A percentile compares a stretch with the other conserved stretches of the same genome.
Conservation (phyloP, 495 filamentous ascomycete species). For the Neurospora sp. region DNA sequence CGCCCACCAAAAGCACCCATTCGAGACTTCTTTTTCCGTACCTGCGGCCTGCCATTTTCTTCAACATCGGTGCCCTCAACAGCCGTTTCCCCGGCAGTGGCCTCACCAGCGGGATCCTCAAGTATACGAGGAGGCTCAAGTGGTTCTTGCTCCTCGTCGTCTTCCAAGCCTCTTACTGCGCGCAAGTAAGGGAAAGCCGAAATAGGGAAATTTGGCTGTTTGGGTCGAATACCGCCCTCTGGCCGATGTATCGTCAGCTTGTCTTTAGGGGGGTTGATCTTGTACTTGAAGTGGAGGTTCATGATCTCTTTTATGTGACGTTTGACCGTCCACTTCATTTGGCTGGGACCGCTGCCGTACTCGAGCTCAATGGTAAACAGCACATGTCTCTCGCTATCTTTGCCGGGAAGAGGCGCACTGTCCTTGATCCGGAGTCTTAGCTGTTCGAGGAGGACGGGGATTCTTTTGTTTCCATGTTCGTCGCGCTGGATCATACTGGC, state of each 20-base stretch:
- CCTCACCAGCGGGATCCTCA: slow-evolving; percentile 37
- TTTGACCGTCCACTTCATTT: slow-evolving; percentile 96
- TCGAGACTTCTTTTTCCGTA: slow-evolving; percentile 54
- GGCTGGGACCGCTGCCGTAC: slow-evolving; percentile 87
- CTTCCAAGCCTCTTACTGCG: slow-evolving; percentile 68
- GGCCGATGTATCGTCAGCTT: slow-evolving; percentile 48
- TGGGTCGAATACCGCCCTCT: slow-evolving; percentile 42
- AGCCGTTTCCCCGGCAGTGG: slow-evolving; percentile 39
- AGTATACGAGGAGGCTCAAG: slow-evolving; percentile 36
- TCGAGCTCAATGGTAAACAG: slow-evolving; percentile 89
- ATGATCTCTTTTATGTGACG: slow-evolving; percentile 80
- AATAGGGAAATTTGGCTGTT: slow-evolving; percentile 79
- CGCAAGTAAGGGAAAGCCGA: slow-evolving; percentile 88
- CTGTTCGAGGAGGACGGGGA: slow-evolving; percentile 91
- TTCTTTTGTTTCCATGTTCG: slow-evolving; percentile 88
- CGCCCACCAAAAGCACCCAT: slow-evolving; percentile 37
- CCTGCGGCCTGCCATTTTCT: slow-evolving; percentile 24
- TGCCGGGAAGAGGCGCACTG: slow-evolving; percentile 51
- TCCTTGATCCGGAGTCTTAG: slow-evolving; percentile 81
- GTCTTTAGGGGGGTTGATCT: slow-evolving; percentile 68
- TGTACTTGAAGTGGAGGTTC: slow-evolving; percentile 89
- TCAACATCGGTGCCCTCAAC: slow-evolving; percentile 36
- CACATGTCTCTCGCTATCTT: slow-evolving; percentile 66
- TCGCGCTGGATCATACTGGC: slow-evolving; percentile 97
- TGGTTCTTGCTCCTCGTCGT: slow-evolving; percentile 66